Evolutionary conservation across 2,329 filamentous ascomycete species (phyloP).

Genomic region (Trichocomaceae sp.): DNA sequence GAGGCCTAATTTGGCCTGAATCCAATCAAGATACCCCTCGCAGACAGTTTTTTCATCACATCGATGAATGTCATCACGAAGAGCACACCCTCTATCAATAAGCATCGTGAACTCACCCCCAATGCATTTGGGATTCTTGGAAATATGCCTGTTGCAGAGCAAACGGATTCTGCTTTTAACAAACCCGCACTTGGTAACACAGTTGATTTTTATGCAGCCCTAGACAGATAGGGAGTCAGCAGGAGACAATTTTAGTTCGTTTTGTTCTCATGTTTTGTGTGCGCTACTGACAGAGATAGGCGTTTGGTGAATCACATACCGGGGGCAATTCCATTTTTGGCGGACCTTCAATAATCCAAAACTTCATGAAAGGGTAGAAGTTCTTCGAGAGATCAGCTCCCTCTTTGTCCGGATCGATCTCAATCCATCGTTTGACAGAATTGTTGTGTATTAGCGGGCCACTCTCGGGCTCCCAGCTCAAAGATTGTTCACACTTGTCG

Average conservation of each 20-base stretch:
- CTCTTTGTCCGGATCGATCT: conserved; percentile 3
- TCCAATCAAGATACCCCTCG: conserved; percentile 3
- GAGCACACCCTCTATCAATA: conserved; percentile 3
- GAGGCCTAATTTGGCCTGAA: neutral
- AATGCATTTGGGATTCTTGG: conserved; percentile 3
- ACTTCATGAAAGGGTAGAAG: conserved; percentile 5
- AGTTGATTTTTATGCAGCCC: conserved; percentile 7
- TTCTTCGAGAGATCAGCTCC: neutral
- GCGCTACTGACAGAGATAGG: no score
- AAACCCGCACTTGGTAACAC: conserved; percentile 10
- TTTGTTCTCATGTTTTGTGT: neutral
- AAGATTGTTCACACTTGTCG: neutral
- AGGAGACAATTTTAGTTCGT: neutral
- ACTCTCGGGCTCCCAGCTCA: neutral
- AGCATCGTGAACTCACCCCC: conserved; percentile 8
- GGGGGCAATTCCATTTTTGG: conserved; percentile 1
- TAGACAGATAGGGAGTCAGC: neutral
- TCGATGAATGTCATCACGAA: conserved; percentile 1
- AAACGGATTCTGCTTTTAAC: conserved; percentile 5
- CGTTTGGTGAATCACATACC: neutral
- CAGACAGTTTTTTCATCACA: conserved; percentile 6
- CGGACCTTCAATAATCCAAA: conserved; percentile 6
- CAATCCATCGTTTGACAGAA: conserved; percentile 1
- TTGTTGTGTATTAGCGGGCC: neutral
- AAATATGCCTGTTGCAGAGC: conserved; percentile 4